Conservation (phyloP, 768 basidiomycete species). For the Pleurotus ostreatus region DNA sequence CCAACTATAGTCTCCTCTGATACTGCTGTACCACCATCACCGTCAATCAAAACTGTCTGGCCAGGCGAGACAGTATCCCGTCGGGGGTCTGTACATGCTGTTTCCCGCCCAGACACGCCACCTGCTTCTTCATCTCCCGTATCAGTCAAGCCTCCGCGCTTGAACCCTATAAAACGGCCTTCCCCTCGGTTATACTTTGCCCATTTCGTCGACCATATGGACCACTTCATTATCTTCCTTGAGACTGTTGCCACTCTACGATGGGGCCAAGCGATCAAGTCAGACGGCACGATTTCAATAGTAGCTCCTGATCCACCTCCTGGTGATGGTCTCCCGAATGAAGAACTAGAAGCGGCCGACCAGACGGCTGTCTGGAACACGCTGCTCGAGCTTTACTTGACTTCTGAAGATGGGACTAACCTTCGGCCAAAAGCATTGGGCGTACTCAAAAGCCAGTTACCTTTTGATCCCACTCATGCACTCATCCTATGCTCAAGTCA, state of each 20-base stretch:
- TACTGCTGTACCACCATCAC: slow-evolving; percentile 34
- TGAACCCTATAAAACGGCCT: slow-evolving; percentile 47
- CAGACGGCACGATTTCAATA: slow-evolving; percentile 17
- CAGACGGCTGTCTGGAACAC: slow-evolving; percentile 94
- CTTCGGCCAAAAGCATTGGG: slow-evolving; percentile 67
- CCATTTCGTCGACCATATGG: slow-evolving; percentile 88
- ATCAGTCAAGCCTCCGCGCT: slow-evolving; percentile 17
- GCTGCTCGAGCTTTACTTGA: slow-evolving; percentile 87
- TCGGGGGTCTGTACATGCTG: slow-evolving; percentile 33
- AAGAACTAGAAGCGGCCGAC: slow-evolving; percentile 54
- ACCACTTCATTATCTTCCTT: slow-evolving; percentile 80
- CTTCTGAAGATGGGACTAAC: slow-evolving; percentile 32
- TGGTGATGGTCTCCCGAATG: slow-evolving; percentile 30
- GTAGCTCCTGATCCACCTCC: slow-evolving; percentile 11
- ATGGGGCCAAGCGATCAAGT: slow-evolving; percentile 72
- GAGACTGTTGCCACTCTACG: slow-evolving; percentile 78
- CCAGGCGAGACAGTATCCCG: slow-evolving; percentile 31
- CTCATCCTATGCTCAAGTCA: slow-evolving; percentile 90
- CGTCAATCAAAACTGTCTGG: slow-evolving; percentile 43
- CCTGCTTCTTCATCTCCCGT: slow-evolving; percentile 20
- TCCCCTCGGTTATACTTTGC: slow-evolving; percentile 89
- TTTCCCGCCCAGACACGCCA: slow-evolving; percentile 25
- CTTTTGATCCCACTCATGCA: slow-evolving; percentile 89
- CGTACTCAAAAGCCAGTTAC: slow-evolving; percentile 61
- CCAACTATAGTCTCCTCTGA: slow-evolving; percentile 36